Percentiles rank a stretch among this genome's conserved stretches.
phyloP scores from a whole-genome alignment of 2,329 filamentous ascomycete genomes.

The Verruconis gallopava region DNA sequence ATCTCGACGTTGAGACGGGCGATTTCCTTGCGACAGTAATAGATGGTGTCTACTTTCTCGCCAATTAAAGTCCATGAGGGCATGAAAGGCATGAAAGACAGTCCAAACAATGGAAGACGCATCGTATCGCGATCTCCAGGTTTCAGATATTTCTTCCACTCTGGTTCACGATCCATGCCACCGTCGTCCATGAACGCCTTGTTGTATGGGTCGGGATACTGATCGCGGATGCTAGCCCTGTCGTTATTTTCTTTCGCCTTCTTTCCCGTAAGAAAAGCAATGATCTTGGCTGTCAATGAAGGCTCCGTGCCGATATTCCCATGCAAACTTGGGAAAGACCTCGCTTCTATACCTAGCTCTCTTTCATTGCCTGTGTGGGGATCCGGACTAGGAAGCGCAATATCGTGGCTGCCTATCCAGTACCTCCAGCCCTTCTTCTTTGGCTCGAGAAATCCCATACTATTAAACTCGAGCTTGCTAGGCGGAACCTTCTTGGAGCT shows the following conservation, averaged over 20 bases:
- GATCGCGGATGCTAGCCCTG: slow-evolving; percentile 17
- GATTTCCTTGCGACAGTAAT: slow-evolving; percentile 75
- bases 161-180: slow-evolving; percentile 25
- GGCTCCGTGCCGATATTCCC: not conserved
- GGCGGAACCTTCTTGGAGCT: not conserved
- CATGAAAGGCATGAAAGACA: slow-evolving; percentile 58
- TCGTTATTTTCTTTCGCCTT: slow-evolving; percentile 11
- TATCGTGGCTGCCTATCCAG: slow-evolving; percentile 21
- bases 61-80: slow-evolving; percentile 62
- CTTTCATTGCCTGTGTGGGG: slow-evolving; percentile 26
- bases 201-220: slow-evolving; percentile 18
- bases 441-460: slow-evolving; percentile 21
- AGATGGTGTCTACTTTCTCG: slow-evolving; percentile 89
- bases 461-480: slow-evolving; percentile 12
- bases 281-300: slow-evolving; percentile 1
- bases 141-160: slow-evolving; percentile 74
- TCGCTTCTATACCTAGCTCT: slow-evolving; percentile 15
- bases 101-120: slow-evolving; percentile 50
- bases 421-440: slow-evolving; percentile 14
- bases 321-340: not conserved
- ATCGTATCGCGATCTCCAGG: slow-evolving; percentile 76
- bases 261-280: not conserved
- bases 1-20: slow-evolving; percentile 86
- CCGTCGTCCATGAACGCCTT: slow-evolving; percentile 22
- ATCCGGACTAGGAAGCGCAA: slow-evolving; percentile 32